Base-by-base conservation (phyloP, 2,329 filamentous ascomycete genomes). In the Penicillium italicum region DNA sequence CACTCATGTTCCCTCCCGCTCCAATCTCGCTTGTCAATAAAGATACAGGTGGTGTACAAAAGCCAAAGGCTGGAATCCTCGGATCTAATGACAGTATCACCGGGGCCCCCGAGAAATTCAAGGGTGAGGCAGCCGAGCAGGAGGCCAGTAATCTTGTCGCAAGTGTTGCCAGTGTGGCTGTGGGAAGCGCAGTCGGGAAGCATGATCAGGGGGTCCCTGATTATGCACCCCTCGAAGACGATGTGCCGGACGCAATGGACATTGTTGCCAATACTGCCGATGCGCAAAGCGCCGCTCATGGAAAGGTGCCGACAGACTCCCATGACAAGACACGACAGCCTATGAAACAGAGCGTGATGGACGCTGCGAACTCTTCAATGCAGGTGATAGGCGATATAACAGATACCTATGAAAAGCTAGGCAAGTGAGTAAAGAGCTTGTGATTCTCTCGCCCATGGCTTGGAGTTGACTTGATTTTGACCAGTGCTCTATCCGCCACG, bases 91-190 rank as follows among this genome's bases (percentile, higher is more conserved):
- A 91, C 57, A 91, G 87, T 54, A 81, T 88, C 0, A 95, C 90
- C 0, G 91, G 90, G 1, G 90, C 90, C 0, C 87, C 90, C 0
- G 89, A 96, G 69, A 90, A 90, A 62, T 84, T 90, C 73, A 87
- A 90, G 68, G 90, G 91, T 26, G 90, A 94, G 69, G 89, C 89
- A 0, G 88, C 91, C 1, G 90, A 95, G 69, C 84, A 89, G 58
- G 90, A 95, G 70, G 91, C 91, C 1, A 87, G 83, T 63, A 92
- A 91, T 68, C 87, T 95, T 59, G 86, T 94, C 56, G 87, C 86
- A 51, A 83, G 86, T 33, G 85, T 94, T 50, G 84, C 86, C 9
- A 81, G 84, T 30, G 83, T 94, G 5, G 86, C 89, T 1, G 74
- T 93, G 18, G 87, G 86, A 45, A 89, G 87, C 62, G 89, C 89